phyloP scores from a whole-genome alignment of 257 asterid species.

The Jacaranda copaia region DNA sequence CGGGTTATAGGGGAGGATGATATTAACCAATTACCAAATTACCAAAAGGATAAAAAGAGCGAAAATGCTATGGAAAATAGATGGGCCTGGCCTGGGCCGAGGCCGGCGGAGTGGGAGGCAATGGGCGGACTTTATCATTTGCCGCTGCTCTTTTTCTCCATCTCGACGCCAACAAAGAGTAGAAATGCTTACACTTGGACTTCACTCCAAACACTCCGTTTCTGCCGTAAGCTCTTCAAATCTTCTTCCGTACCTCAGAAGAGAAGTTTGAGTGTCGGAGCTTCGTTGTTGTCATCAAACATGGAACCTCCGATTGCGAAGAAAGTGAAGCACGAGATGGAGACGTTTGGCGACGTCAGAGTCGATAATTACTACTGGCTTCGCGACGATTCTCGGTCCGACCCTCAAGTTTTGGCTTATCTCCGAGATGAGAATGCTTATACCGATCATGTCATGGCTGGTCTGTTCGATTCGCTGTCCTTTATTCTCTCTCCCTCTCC shows the following conservation, averaged over 20 bases:
- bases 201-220: conserved; percentile 12
- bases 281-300: conserved; percentile 28
- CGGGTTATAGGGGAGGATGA: no score
- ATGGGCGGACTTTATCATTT: conserved; percentile 31
- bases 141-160: not conserved
- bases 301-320: conserved; percentile 78
- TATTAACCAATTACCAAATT: no score
- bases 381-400: conserved; percentile 89
- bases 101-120: not conserved
- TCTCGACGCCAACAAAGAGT: not conserved
- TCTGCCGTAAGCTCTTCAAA: not conserved
- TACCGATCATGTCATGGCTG: conserved; percentile 73
- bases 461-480: conserved; percentile 46
- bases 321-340: conserved; percentile 87
- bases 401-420: conserved; percentile 65
- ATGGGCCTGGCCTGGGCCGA: no score
- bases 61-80: no score
- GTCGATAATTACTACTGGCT: conserved; percentile 91
- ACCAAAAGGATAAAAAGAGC: no score
- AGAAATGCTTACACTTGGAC: not conserved
- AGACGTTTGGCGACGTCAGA: conserved; percentile 89
- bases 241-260: conserved; percentile 18
- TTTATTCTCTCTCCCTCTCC: not conserved
- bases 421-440: conserved; percentile 78
- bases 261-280: conserved; percentile 28